Evolutionary conservation across 1,284 basidiomycete genomes (phyloP), one percentile per base, ranked within the genome.

Genomic region (Austroboletus rostrupii): DNA sequence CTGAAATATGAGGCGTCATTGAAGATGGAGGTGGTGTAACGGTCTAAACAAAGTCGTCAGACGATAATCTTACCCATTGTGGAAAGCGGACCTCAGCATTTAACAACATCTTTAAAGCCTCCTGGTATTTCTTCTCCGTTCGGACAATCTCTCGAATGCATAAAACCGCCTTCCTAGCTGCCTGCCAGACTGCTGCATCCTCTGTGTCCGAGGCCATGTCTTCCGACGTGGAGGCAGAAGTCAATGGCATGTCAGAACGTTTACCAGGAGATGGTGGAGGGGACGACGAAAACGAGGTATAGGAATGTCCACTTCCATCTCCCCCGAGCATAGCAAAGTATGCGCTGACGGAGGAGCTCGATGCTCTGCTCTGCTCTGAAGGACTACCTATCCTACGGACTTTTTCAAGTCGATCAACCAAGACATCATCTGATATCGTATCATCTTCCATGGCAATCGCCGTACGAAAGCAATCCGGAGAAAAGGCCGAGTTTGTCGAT

Each of bases 71-170:
- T 7, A 33, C 48, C 45, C 31, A 23, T 35, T 13, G 21, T 20
- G 28, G 17, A 50, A 37, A 47, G 58, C 66, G 55, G 38, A 78
- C 79, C 44, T 73, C 63, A 13, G 68, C 69, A 11, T 66, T 58
- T 28, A 74, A 64, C 41, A 85, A 66, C 42, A 72, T 61, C 20
- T 69, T 70, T 42, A 87, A 64, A 11, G 76, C 74, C 2, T 70
- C 66, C 48, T 80, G 74, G 60, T 87, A 87, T 53, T 73, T 80
- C 51, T 76, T 75, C 62, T 87, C 85, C 3, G 85, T 87, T 39
- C 78, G 72, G 23, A 87, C 72, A 43, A 87, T 73, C 65, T 87
- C 85, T 35, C 78, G 69, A 45, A 78, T 73, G 60, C 74, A 73
- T n/a, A 87, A 69, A 42, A 86, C 68, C 0, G 81, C 78, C 23